Conservation (phyloP, 176 grass and related monocot species). For the Oryza rufipogon region DNA sequence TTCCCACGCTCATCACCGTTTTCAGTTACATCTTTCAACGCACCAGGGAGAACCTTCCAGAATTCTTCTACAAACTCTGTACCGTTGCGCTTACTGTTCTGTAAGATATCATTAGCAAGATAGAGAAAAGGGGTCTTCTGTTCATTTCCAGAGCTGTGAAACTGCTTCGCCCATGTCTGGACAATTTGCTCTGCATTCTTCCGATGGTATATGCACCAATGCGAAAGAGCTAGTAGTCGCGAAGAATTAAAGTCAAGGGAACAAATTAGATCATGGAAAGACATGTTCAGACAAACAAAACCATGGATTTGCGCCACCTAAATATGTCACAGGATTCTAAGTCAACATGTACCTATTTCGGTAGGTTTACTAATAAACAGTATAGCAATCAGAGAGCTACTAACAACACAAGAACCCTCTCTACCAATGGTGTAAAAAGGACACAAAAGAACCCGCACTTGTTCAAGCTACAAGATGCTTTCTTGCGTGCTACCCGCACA, state of each 20-base stretch:
- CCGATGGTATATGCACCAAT: conserved; percentile 99
- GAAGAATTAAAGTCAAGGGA: conserved; percentile 58
- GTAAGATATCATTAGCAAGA: conserved; percentile 97
- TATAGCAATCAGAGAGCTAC: conserved; percentile 9
- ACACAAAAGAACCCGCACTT: conserved; percentile 18
- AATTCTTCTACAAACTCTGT: conserved; percentile 98
- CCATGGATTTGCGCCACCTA: background rate
- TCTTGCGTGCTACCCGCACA: background rate
- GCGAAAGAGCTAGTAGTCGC: conserved; percentile 73
- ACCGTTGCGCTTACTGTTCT: conserved; percentile 93
- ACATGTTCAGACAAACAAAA: conserved; percentile 26
- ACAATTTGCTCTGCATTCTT: conserved; percentile 89
- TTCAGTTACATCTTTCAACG: conserved; percentile 74
- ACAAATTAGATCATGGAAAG: conserved; percentile 29
- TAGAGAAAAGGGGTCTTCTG: conserved; percentile 80
- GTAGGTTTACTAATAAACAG: conserved; percentile 26
- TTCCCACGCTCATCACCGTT: conserved; percentile 83
- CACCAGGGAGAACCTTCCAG: conserved; percentile 95
- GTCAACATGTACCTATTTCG: background rate
- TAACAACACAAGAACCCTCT: conserved; percentile 19
- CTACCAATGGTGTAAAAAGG: background rate
- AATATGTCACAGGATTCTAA: conserved; percentile 15
- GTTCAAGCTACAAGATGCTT: background rate
- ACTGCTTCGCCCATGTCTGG: conserved; percentile 94
- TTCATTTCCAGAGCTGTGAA: conserved; percentile 76